Percentiles rank a stretch among this genome's conserved stretches.
Conservation (phyloP, 2,329 filamentous ascomycete species). For the Setomelanomma holmii region DNA sequence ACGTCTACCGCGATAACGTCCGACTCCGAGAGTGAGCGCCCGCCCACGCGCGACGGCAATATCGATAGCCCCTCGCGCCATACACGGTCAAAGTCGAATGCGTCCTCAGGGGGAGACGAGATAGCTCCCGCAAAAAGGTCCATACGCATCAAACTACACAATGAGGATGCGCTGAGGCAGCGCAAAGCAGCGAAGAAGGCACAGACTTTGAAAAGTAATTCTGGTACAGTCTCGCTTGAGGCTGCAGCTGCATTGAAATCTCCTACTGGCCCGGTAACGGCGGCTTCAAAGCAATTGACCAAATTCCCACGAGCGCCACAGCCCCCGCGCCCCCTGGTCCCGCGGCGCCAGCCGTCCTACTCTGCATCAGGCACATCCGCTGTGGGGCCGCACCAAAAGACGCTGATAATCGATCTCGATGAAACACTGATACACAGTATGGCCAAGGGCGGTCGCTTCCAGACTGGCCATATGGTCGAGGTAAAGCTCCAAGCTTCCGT, state of each 20-base stretch:
- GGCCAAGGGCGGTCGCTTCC: constrained; percentile 94
- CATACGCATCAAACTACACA: constrained; percentile 89
- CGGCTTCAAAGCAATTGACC: constrained; percentile 68
- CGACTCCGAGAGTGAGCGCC: constrained; percentile 69
- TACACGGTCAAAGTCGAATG: constrained; percentile 67
- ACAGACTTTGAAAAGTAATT: constrained; percentile 43
- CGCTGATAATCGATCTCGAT: constrained; percentile 91
- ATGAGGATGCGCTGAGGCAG: constrained; percentile 76
- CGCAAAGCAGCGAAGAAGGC: constrained; percentile 74
- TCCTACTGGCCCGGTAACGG: constrained; percentile 77
- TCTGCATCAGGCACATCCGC: constrained; percentile 53
- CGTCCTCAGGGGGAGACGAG: constrained; percentile 64
- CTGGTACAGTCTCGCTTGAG: constrained; percentile 49
- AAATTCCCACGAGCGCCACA: constrained; percentile 90
- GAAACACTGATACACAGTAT: constrained; percentile 98
- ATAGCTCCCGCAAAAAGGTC: constrained; percentile 74
- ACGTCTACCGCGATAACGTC: constrained; percentile 71
- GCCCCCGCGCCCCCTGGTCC: constrained; percentile 88
- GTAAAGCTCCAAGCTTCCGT: constrained; percentile 82
- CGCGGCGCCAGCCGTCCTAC: constrained; percentile 88
- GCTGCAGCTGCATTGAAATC: constrained; percentile 81
- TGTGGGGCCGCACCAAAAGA: constrained; percentile 71
- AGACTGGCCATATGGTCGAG: constrained; percentile 98
- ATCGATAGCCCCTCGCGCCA: constrained; percentile 58
- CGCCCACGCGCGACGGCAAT: constrained; percentile 36